Percentiles rank a stretch among this genome's conserved stretches.
Evolutionary conservation across 1,284 basidiomycete genomes (phyloP).

Genomic region (Naganishia liquefaciens): DNA sequence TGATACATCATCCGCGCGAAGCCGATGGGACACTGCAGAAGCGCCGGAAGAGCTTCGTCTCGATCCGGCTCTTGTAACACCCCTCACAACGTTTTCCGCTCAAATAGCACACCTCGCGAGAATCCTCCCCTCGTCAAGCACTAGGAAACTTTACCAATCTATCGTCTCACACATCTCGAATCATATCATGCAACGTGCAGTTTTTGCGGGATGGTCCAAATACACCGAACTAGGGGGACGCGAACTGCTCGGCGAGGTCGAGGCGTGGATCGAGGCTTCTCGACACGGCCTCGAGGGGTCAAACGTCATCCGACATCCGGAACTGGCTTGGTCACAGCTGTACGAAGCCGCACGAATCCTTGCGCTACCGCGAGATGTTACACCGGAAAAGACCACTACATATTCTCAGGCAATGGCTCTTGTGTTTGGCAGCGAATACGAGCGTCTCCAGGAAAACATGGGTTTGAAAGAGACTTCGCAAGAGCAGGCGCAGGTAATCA

Average conservation of each 20-base stretch:
- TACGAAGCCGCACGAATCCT: constrained; percentile 68
- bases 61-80: constrained; percentile 65
- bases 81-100: constrained; percentile 70
- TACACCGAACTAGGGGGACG: constrained; percentile 62
- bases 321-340: constrained; percentile 71
- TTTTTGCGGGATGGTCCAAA: constrained; percentile 69
- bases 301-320: constrained; percentile 55
- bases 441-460: constrained; percentile 61
- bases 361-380: constrained; percentile 58
- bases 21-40: constrained; percentile 50
- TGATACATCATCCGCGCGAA: constrained; percentile 34
- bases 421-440: constrained; percentile 67
- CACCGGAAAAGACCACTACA: constrained; percentile 57
- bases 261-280: constrained; percentile 76
- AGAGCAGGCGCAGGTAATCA: constrained; percentile 44
- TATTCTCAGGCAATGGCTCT: constrained; percentile 79
- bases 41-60: constrained; percentile 43
- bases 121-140: constrained; percentile 61
- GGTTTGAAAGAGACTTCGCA: constrained; percentile 38
- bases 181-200: constrained; percentile 76
- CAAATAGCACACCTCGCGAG: constrained; percentile 67
- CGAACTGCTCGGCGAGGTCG: constrained; percentile 66
- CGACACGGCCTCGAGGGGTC: constrained; percentile 60
- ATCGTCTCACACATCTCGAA: constrained; percentile 66
- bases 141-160: constrained; percentile 68